Base-by-base conservation (phyloP, 768 basidiomycete genomes). In the Lactifluus subvellereus region DNA sequence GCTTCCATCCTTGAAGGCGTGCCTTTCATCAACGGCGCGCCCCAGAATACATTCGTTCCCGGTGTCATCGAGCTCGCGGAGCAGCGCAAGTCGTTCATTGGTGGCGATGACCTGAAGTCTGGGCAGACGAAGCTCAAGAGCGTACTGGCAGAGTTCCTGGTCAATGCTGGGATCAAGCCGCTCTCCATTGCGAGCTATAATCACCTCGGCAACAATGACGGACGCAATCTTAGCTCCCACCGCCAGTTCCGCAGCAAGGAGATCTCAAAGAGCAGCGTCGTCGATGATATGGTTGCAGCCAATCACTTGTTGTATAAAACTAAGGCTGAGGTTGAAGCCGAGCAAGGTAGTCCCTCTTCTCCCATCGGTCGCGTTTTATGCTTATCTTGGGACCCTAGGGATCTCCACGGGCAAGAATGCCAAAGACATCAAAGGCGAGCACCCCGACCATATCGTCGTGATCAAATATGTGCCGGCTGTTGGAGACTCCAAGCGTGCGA, bases 41-140 rank as follows among this genome's bases (percentile, higher is more conserved):
- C 96, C 6, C 95, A 98, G 82, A 99, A 99, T 83, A 97, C 96
- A 4, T 98, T 98, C 69, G 94, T 99, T 30, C 96, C 96, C 0
- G 96, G 96, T 66, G 87, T 88, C 69, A 89, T 99, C 71, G 84
- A 86, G 68, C 89, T 99, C 67, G 93, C 96, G 47, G 96, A 98
- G 79, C 82, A 86, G 66, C 77, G 89, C 69, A 79, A 86, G 70
- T 87, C 91, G 7, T 98, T 98, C 82, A 97, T 99, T 69, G 96
- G 92, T 51, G 95, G 96, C 40, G 96, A 98, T 72, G 96, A 98
- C 73, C 87, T 98, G 76, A 98, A 98, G 82, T 93, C 91, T 7
- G 95, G 96, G 8, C 95, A 98, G 81, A 96, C 95, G 52, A 94
- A 94, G 77, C 87, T 98, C 77, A 98, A 99, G 82, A 89, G 87